Percentiles rank a stretch among this genome's conserved stretches.
Conservation (phyloP, 1,139 yeast genomes). For the Taiozyma onychis region DNA sequence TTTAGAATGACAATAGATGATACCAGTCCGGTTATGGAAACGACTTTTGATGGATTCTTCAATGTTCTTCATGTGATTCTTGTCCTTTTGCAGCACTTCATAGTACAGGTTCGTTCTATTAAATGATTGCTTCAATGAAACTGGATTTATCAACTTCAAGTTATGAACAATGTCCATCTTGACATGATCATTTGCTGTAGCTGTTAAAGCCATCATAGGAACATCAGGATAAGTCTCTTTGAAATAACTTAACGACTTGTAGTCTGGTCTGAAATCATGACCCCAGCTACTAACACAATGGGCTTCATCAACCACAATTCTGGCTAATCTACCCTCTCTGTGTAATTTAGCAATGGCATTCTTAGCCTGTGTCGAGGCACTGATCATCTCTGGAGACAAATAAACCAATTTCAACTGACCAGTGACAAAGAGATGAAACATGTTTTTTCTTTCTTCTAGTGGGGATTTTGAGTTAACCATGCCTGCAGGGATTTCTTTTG, state of each 20-base stretch:
- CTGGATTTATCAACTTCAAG: slow-evolving; percentile 44
- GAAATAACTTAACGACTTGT: slow-evolving; percentile 72
- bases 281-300: slow-evolving; percentile 99
- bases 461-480: slow-evolving; percentile 81
- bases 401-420: slow-evolving; percentile 77
- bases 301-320: slow-evolving; percentile 95
- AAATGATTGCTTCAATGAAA: slow-evolving; percentile 62
- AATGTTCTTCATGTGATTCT: slow-evolving; percentile 55
- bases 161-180: slow-evolving; percentile 80
- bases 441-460: slow-evolving; percentile 56
- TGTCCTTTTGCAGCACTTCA: slow-evolving; percentile 62
- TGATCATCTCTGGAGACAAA: slow-evolving; percentile 93
- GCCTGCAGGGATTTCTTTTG: slow-evolving; percentile 69
- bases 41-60: slow-evolving; percentile 46
- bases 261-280: slow-evolving; percentile 96
- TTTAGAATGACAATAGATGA: slow-evolving; percentile 90
- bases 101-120: slow-evolving; percentile 83
- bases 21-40: slow-evolving; percentile 67
- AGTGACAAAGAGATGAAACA: slow-evolving; percentile 54
- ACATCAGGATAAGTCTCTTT: slow-evolving; percentile 68
- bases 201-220: slow-evolving; percentile 95
- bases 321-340: slow-evolving; percentile 53
- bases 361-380: slow-evolving; percentile 66
- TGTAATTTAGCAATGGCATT: slow-evolving; percentile 56
- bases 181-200: slow-evolving; percentile 94